Evolutionary conservation across 2,329 filamentous ascomycete species (phyloP).

Genomic region (Stagonosporopsis tanaceti): DNA sequence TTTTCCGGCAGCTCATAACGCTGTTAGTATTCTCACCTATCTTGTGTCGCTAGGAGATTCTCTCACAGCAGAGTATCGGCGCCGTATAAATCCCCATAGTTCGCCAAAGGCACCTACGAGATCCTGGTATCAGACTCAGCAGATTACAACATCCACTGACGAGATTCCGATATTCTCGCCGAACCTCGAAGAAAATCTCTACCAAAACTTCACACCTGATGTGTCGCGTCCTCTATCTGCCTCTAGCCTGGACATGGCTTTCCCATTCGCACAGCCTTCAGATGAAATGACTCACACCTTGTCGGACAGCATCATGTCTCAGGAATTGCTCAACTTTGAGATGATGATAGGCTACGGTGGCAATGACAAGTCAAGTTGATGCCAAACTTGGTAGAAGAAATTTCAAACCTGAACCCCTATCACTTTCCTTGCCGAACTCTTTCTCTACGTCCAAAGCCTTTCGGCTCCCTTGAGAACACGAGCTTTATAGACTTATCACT

Average conservation of each 20-base stretch:
- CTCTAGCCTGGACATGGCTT: constrained; percentile 9
- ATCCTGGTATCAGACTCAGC: constrained; percentile 5
- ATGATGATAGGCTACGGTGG: constrained; percentile 2
- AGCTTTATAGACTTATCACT: background rate
- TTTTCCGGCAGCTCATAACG: background rate
- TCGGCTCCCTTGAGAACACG: background rate
- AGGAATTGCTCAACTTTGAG: constrained; percentile 1
- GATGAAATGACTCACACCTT: constrained; percentile 1
- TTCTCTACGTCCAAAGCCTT: background rate
- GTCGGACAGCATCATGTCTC: background rate
- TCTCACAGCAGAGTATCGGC: constrained; percentile 5
- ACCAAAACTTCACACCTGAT: background rate
- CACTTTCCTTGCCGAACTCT: background rate
- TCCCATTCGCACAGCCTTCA: constrained; percentile 3
- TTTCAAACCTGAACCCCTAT: background rate
- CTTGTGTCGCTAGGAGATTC: constrained; percentile 7
- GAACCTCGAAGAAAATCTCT: background rate
- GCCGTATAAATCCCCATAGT: constrained; percentile 4
- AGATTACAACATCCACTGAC: background rate
- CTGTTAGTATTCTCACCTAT: constrained; percentile 3
- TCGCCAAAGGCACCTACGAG: background rate
- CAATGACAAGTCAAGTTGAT: background rate
- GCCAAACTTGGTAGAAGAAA: background rate
- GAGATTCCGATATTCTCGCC: background rate
- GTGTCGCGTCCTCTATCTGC: constrained; percentile 3